Evolutionary conservation across 2,329 filamentous ascomycete species (phyloP).

Genomic region (Claviceps africana): DNA sequence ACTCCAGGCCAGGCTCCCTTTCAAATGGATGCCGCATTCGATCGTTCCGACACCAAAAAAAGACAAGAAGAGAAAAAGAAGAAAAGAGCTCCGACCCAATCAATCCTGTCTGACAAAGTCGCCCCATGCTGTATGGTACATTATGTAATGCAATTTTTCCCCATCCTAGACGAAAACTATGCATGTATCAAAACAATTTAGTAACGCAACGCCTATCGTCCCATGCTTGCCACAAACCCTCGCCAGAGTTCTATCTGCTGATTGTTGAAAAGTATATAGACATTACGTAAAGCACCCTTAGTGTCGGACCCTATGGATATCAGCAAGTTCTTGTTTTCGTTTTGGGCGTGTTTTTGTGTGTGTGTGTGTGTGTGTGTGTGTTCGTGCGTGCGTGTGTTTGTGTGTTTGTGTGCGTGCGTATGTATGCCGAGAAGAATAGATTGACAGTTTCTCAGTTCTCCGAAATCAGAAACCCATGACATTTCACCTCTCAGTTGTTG

Average conservation of each 20-base stretch:
- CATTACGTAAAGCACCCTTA: not conserved
- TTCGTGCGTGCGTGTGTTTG: too few species aligned
- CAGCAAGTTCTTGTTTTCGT: not conserved
- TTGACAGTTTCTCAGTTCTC: not conserved
- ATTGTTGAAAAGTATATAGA: constrained; percentile 3
- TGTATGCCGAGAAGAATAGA: too few species aligned
- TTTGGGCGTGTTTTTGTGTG: not conserved
- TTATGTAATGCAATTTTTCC: constrained; percentile 16
- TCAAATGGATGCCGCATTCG: not conserved
- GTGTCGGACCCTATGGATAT: not conserved
- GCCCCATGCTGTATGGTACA: constrained; percentile 6
- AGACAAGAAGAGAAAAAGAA: not conserved
- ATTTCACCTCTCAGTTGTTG: constrained; percentile 20
- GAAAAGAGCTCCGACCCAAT: not conserved
- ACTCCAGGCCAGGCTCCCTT: not conserved
- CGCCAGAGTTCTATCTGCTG: constrained; percentile 13
- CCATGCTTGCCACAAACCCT: constrained; percentile 20
- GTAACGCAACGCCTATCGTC: constrained; percentile 23
- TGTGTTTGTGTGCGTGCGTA: too few species aligned
- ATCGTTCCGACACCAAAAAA: not conserved
- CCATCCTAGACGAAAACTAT: not conserved
- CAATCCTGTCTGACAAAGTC: not conserved
- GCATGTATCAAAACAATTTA: constrained; percentile 14
- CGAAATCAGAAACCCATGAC: not conserved
- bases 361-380: too few species aligned